phyloP scores from a whole-genome alignment of 306 rosid species.

The Sicyos edulis region DNA sequence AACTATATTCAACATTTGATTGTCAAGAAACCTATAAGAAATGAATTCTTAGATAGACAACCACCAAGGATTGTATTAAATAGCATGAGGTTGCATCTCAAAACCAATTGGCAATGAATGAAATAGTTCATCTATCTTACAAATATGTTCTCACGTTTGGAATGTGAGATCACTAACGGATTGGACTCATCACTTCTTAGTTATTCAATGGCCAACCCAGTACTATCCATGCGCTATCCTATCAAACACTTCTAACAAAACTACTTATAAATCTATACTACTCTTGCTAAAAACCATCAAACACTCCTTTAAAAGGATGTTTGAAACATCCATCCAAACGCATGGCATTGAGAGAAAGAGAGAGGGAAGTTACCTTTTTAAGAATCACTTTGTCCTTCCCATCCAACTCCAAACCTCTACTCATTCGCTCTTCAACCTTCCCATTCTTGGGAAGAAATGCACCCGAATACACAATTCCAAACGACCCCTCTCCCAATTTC shows the following conservation, averaged over 20 bases:
- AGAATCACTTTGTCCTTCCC: constrained; percentile 71
- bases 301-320: background rate
- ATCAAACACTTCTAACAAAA: background rate
- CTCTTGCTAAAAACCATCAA: background rate
- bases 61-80: too few relatives aligned
- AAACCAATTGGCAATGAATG: too few relatives aligned
- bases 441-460: constrained; percentile 53
- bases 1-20: too few relatives aligned
- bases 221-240: background rate
- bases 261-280: background rate
- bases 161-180: too few relatives aligned
- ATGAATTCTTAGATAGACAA: too few relatives aligned
- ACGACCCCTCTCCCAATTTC: constrained; percentile 85
- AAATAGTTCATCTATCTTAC: too few relatives aligned
- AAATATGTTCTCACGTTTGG: too few relatives aligned
- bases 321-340: background rate
- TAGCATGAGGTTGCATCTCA: too few relatives aligned
- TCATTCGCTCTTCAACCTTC: constrained; percentile 29
- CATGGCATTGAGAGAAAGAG: background rate
- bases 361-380: constrained; percentile 50
- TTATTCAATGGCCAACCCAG: too few relatives aligned
- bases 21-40: too few relatives aligned
- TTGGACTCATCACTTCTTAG: too few relatives aligned
- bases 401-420: constrained; percentile 31
- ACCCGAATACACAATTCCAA: constrained; percentile 86